Conservation (phyloP, 345 rosid genomes). For the Eucalyptus erythrocorys region DNA sequence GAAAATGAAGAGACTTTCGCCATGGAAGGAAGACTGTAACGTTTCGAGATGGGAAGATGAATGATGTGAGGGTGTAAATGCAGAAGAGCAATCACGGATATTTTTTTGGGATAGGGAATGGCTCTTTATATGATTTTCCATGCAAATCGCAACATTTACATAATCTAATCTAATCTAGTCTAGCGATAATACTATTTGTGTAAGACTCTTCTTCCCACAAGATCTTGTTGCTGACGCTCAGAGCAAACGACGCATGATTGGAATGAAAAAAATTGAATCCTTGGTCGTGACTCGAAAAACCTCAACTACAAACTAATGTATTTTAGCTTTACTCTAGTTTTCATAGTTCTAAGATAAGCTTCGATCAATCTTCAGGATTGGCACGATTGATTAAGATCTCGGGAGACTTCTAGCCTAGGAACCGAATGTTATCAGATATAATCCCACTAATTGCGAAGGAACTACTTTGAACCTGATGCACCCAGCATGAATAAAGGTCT, state of each 20-base stretch:
- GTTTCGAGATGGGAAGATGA: not conserved
- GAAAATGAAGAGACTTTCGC: not conserved
- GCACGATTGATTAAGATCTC: not conserved
- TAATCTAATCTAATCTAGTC: not conserved
- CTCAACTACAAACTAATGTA: not conserved
- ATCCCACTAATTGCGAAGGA: not conserved
- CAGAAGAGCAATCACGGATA: not conserved
- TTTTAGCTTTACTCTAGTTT: not conserved
- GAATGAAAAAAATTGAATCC: not conserved
- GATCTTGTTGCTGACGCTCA: not conserved
- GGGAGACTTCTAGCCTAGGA: not conserved
- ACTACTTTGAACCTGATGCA: not conserved
- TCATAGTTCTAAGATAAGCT: not conserved
- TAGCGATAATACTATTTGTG: not conserved
- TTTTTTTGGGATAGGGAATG: not conserved
- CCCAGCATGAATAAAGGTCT: not conserved
- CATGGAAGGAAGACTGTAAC: not conserved
- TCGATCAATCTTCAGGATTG: not conserved
- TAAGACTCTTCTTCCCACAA: not conserved
- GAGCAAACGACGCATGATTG: not conserved
- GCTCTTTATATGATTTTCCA: not conserved
- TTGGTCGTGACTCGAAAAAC: not conserved
- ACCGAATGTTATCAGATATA: not conserved
- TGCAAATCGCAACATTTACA: not conserved
- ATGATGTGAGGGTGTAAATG: not conserved